Evolutionary conservation across 2,329 filamentous ascomycete genomes (phyloP).

Genomic region (Herpotrichia juniperi): DNA sequence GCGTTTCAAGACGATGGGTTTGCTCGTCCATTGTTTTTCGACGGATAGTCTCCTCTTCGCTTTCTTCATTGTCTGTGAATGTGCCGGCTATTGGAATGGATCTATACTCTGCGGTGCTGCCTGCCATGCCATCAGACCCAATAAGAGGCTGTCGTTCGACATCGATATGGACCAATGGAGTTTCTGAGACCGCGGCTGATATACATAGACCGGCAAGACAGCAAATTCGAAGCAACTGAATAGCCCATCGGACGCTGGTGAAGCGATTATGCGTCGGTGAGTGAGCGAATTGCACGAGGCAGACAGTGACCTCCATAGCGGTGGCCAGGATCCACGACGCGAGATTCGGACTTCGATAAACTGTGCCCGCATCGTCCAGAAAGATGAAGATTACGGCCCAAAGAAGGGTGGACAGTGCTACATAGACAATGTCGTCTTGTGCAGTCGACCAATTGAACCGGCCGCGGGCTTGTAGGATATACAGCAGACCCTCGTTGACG

Average conservation of each 20-base stretch:
- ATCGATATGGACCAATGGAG: background rate
- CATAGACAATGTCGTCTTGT: background rate
- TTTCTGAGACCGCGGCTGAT: background rate
- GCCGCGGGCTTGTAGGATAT: background rate
- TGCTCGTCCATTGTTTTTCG: conserved; percentile 11
- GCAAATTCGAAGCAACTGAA: conserved; percentile 1
- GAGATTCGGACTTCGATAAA: conserved; percentile 3
- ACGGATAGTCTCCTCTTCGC: background rate
- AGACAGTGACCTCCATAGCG: conserved; percentile 2
- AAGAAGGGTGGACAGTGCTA: conserved; percentile 1
- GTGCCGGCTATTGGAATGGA: background rate
- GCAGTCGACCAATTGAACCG: background rate
- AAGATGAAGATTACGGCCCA: conserved; percentile 7
- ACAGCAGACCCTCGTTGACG: background rate
- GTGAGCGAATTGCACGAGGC: background rate
- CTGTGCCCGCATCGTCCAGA: conserved; percentile 4
- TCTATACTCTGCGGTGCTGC: background rate
- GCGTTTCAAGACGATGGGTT: conserved; percentile 67
- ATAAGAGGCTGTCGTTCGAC: background rate
- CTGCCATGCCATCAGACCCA: background rate
- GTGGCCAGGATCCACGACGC: background rate
- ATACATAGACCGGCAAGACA: background rate
- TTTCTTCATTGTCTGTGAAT: background rate
- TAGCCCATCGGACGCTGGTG: background rate
- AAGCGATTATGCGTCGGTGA: background rate